Percentiles rank a stretch among this genome's conserved stretches.
Conservation (phyloP, 352 stramenopile genomes). For the Pythium oligandrum region DNA sequence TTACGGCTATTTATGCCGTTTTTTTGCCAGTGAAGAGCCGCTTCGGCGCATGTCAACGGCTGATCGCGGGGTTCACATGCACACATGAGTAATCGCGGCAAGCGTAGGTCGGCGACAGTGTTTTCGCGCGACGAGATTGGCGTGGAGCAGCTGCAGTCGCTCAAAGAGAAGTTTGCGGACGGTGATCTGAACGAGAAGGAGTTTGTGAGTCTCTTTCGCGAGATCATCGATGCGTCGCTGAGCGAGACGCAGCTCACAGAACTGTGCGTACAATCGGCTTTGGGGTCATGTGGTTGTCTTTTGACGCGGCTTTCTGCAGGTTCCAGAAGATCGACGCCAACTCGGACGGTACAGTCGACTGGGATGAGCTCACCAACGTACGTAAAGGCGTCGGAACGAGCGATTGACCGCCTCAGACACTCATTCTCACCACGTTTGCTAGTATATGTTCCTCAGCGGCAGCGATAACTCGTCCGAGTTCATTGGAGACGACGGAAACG, state of each 20-base stretch:
- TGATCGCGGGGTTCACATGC: too few relatives aligned
- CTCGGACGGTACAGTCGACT: conserved; percentile 82
- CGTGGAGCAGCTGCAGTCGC: conserved; percentile 74
- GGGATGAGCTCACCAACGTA: conserved; percentile 88
- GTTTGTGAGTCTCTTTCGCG: conserved; percentile 78
- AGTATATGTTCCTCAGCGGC: conserved; percentile 84
- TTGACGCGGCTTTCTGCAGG: conserved; percentile 16
- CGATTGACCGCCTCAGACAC: not conserved
- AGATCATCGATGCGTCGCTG: conserved; percentile 74
- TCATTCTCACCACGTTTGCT: conserved; percentile 6
- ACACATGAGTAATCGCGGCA: not conserved
- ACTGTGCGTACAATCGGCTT: conserved; percentile 35
- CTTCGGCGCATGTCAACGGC: too few relatives aligned
- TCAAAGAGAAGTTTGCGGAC: conserved; percentile 82
- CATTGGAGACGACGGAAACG: conserved; percentile 57
- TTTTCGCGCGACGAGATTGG: conserved; percentile 80
- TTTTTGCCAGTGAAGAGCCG: too few relatives aligned
- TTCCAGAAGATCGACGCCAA: conserved; percentile 89
- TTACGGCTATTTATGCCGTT: too few relatives aligned
- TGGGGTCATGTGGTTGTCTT: not conserved
- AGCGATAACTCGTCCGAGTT: conserved; percentile 59
- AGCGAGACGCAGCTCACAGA: conserved; percentile 78
- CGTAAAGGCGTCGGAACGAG: not conserved
- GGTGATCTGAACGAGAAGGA: conserved; percentile 81
- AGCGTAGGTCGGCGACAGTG: conserved; percentile 42